These are phyloP conservation scores for Thecaphora frezii DNA, from an alignment of 1,284 basidiomycete species.

Conservation along the genomic window DNA sequence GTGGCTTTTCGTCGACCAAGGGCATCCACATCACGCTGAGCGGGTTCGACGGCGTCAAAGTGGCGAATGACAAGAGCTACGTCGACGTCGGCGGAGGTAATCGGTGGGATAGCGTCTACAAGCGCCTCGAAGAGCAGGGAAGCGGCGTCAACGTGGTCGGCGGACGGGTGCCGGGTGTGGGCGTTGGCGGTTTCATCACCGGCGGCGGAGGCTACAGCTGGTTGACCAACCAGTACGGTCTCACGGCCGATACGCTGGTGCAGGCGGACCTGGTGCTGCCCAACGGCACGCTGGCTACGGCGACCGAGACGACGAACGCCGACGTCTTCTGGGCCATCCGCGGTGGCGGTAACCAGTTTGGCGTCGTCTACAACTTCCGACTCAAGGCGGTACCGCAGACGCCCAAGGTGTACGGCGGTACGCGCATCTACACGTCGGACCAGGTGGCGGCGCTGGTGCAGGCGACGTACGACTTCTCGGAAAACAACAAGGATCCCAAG, in stretches of 20 bases:
- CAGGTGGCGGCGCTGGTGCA: conserved; percentile 30
- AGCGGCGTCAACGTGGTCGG: conserved; percentile 33
- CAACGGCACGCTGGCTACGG: conserved; percentile 49
- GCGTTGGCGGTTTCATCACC: conserved; percentile 39
- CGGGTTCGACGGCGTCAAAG: conserved; percentile 33
- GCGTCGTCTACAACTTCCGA: conserved; percentile 48
- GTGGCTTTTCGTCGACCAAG: conserved; percentile 40
- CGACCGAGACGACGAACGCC: conserved; percentile 22
- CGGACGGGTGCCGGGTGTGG: conserved; percentile 43
- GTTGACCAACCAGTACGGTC: conserved; percentile 41
- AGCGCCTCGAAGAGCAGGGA: conserved; percentile 12
- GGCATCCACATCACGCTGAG: conserved; percentile 39
- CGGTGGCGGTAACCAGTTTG: conserved; percentile 58
- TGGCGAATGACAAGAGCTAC: conserved; percentile 29
- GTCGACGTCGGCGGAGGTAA: conserved; percentile 41
- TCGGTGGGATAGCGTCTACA: conserved; percentile 46
- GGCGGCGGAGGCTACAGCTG: conserved; percentile 45
- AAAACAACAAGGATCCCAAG: conserved; percentile 41
- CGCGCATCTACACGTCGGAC: conserved; percentile 31
- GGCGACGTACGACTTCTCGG: conserved; percentile 31
- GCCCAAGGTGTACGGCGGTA: conserved; percentile 38
- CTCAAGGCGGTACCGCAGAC: conserved; percentile 35
- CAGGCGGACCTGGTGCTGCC: conserved; percentile 58
- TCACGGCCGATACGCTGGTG: conserved; percentile 49
- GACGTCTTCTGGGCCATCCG: conserved; percentile 55